phyloP scores from a whole-genome alignment of 768 basidiomycete genomes.

The Dendrothele bispora region DNA sequence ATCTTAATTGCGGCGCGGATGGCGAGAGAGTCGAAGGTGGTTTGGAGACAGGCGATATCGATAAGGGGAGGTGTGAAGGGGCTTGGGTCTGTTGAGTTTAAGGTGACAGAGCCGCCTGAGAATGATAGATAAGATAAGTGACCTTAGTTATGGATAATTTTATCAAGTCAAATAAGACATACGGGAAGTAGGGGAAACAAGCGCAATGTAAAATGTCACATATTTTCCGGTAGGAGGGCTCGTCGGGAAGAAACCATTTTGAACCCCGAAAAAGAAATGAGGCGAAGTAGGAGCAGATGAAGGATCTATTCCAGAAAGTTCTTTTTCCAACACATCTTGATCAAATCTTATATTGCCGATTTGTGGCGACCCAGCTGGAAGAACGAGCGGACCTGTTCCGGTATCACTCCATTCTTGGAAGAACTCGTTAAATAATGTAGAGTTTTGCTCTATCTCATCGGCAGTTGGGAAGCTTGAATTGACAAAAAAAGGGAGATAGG shows the following conservation, averaged over 20 bases:
- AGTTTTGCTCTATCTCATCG: conserved; percentile 6
- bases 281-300: neutral
- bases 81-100: conserved; percentile 24
- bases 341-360: too few relatives aligned
- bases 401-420: neutral
- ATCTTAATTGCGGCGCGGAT: conserved; percentile 27
- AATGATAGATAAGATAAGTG: neutral
- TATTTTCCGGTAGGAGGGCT: conserved; percentile 14
- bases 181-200: conserved; percentile 15
- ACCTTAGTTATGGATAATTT: neutral
- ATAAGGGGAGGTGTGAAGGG: conserved; percentile 27
- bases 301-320: neutral
- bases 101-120: conserved; percentile 25
- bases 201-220: conserved; percentile 8
- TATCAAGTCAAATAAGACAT: neutral
- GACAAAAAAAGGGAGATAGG: neutral
- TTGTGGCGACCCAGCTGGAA: neutral
- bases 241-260: conserved; percentile 11
- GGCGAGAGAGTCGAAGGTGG: conserved; percentile 24
- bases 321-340: conserved; percentile 3
- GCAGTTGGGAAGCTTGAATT: neutral
- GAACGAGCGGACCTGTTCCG: neutral
- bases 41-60: conserved; percentile 20
- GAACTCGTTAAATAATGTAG: neutral
- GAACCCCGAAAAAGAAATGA: neutral